These are phyloP conservation scores for Eucommia ulmoides DNA, from an alignment of 257 asterid species.

Conservation along the genomic window DNA sequence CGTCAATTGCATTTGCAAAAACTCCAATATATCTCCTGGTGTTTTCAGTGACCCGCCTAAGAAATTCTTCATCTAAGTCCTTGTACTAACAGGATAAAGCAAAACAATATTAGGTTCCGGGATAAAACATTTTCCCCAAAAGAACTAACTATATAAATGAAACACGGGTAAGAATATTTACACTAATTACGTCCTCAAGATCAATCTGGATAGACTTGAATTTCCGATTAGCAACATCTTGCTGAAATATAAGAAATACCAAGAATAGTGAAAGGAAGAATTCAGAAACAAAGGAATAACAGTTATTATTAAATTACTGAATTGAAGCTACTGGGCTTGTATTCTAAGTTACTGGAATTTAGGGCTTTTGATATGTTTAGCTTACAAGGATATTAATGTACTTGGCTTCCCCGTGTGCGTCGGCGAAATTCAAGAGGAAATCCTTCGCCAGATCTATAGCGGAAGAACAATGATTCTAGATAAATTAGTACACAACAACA, in stretches of 20 bases:
- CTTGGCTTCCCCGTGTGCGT: slow-evolving; percentile 58
- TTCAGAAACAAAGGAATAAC: not conserved
- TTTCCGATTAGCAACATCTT: slow-evolving; percentile 89
- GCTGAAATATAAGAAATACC: slow-evolving; percentile 29
- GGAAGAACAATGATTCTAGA: not conserved
- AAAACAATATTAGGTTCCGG: not conserved
- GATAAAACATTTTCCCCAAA: too few relatives aligned
- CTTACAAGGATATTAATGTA: slow-evolving; percentile 68
- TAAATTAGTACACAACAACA: not conserved
- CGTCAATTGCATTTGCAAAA: slow-evolving; percentile 77
- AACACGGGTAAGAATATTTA: slow-evolving; percentile 12
- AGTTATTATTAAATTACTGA: not conserved
- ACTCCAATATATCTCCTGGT: slow-evolving; percentile 68
- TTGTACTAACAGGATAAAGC: slow-evolving; percentile 32
- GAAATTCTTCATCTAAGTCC: slow-evolving; percentile 81
- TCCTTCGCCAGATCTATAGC: slow-evolving; percentile 64
- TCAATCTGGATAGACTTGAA: slow-evolving; percentile 69
- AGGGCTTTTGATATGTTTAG: not conserved
- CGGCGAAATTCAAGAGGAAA: slow-evolving; percentile 62
- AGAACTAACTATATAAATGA: not conserved
- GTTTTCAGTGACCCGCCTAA: slow-evolving; percentile 67
- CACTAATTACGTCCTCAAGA: slow-evolving; percentile 70
- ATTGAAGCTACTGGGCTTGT: not conserved
- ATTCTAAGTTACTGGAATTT: not conserved
- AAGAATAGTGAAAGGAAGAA: not conserved